Base-by-base conservation (phyloP, 306 rosid species). In the Herpetospermum pedunculosum region DNA sequence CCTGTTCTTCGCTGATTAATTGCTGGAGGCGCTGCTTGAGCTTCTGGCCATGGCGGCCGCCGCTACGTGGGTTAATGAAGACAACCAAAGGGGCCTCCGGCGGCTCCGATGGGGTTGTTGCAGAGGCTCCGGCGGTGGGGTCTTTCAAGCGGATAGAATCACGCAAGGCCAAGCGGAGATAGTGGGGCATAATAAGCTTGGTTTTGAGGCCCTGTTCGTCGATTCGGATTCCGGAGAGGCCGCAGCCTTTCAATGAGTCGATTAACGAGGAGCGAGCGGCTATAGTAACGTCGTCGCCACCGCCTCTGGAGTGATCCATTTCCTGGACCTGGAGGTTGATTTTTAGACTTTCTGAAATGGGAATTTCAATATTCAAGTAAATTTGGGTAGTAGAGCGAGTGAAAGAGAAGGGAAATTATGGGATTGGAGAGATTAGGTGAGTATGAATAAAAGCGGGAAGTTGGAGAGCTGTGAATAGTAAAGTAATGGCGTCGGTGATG, bases 1-100 rank as follows among this genome's bases (percentile, higher is more conserved):
- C 99, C 99, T 94, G 99, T 82, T 91, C 97, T 65, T 87, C 96
- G n/a, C 96, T 84, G 79, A 94, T 88, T 74, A 91, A 79, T 35
- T 83, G 83, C 81, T 87, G 92, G 49, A 94, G 88, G 63, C 97
- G 75, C 71, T 78, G 89, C 85, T 89, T 91, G 54, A 94, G 97
- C 70, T 70, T 82, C 6, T 92, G 92, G 3, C 97, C 97, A 47
- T 87, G 91, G 34, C 97, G 87, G 14, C 97, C 97, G 5, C 99
- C 99, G 80, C 97, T 94, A 38, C 48, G 81, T 3, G 90, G 44
- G 19, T 94, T 91, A 62, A 95, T 95, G 75, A 95, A 95, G 50
- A 89, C 95, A 0, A 95, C 96, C 88, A 89, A 83, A n/a, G 97
- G 97, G 43, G 77, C 54, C 49, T 79, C 78, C 5, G 97, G 92